Conservation (phyloP, 371 early-diverging fungal species). For the Rhizopus delemar region DNA sequence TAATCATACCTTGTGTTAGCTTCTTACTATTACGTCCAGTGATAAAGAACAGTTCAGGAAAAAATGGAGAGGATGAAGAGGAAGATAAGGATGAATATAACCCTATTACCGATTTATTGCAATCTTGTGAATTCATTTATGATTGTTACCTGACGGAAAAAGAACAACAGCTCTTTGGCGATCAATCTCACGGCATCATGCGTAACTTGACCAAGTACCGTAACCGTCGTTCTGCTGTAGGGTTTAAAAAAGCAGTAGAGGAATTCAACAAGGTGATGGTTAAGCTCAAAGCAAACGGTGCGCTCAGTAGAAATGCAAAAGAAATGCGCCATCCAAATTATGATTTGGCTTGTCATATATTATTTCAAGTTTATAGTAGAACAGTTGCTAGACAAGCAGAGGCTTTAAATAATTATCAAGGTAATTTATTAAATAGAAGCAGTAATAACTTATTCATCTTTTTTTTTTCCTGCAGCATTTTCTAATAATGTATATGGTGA, state of each 20-base stretch:
- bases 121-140: slow-evolving; percentile 68
- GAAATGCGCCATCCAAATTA: slow-evolving; percentile 53
- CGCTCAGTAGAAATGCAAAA: slow-evolving; percentile 43
- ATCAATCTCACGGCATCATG: slow-evolving; percentile 69
- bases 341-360: slow-evolving; percentile 78
- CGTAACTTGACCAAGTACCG: slow-evolving; percentile 79
- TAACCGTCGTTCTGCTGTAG: slow-evolving; percentile 69
- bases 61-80: slow-evolving; percentile 32
- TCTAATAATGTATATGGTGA: slow-evolving; percentile 97
- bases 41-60: slow-evolving; percentile 25
- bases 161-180: slow-evolving; percentile 60
- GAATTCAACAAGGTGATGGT: slow-evolving; percentile 72
- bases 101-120: slow-evolving; percentile 77
- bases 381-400: slow-evolving; percentile 86
- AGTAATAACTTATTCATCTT: neutral
- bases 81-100: slow-evolving; percentile 77
- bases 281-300: slow-evolving; percentile 37
- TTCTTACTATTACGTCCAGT: slow-evolving; percentile 47
- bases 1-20: slow-evolving; percentile 14
- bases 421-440: slow-evolving; percentile 27
- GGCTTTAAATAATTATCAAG: slow-evolving; percentile 78
- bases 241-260: slow-evolving; percentile 68
- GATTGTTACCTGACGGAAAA: slow-evolving; percentile 60
- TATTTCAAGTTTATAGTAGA: slow-evolving; percentile 88
- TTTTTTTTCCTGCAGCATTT: slow-evolving; percentile 59